Evolutionary conservation across 768 basidiomycete species (phyloP), one percentile per base, ranked within the genome.

Genomic region (Glaciozyma antarctica): DNA sequence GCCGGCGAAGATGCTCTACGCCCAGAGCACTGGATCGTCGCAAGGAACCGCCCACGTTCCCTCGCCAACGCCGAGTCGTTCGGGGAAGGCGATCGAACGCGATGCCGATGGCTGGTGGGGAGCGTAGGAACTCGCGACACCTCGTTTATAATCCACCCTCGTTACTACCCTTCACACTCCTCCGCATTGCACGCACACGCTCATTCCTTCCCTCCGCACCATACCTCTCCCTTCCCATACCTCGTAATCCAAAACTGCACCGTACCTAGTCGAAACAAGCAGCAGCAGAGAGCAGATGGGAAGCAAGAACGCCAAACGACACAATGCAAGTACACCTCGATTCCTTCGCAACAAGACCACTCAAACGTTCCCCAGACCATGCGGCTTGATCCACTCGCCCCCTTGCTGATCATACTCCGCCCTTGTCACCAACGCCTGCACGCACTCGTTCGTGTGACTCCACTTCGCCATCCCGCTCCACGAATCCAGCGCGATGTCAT

Each of bases 391-490:
- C 66, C 89, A 82, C 76, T 95, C 92, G 2, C 84, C 84, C 0
- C 95, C 94, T 77, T 84, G 82, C 75, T 99, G 95, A 12, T 90
- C 85, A 70, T 97, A 99, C 75, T 97, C 89, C 7, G 81, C 84
- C 71, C 80, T 81, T 21, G 86, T 88, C 47, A 94, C 82, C 3
- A 82, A 81, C 1, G 84, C 81, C 41, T 74, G 75, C 53, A 63
- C 56, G 71, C 87, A 86, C 64, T 81, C 83, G 0, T 79, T 77
- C n/a, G 82, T 82, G 1, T 66, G 34, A 9, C 76, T 73, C 76
- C 80, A 81, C 58, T 81, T 81, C 19, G 88, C 88, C 90, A 99
- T 93, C 10, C 95, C 95, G 49, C 82, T 81, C 93, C 93, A 99
- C 21, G 92, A 87, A 72, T 94, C 90, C 66, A 85, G 69, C 17